Evolutionary conservation across 2,329 filamentous ascomycete genomes (phyloP).

Genomic region (Colletotrichum euphorbiae): DNA sequence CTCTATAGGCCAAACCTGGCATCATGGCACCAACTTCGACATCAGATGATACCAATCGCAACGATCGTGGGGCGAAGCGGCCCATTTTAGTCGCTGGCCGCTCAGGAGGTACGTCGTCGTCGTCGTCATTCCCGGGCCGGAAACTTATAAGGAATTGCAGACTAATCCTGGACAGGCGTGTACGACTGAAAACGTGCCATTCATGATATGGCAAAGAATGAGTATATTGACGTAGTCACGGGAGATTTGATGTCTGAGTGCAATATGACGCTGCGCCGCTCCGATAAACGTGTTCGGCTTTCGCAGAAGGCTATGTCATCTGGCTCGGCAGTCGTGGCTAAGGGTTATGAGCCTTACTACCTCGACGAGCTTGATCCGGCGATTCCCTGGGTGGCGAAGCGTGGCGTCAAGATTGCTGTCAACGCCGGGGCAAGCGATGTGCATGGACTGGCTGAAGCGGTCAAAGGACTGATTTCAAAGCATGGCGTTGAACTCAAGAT

Average conservation of each 20-base stretch:
- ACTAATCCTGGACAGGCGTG: constrained; percentile 45
- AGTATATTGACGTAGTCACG: constrained; percentile 47
- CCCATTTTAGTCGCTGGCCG: constrained; percentile 4
- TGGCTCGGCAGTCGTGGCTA: constrained; percentile 43
- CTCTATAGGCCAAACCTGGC: neutral
- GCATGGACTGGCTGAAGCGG: constrained; percentile 41
- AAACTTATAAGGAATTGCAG: no score
- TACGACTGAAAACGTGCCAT: constrained; percentile 51
- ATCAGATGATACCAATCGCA: neutral
- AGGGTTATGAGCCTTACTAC: constrained; percentile 57
- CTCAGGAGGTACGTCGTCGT: neutral
- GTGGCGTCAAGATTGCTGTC: constrained; percentile 50
- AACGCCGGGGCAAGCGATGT: constrained; percentile 52
- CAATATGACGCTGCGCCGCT: constrained; percentile 47
- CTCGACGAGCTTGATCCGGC: constrained; percentile 48
- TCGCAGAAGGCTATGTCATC: constrained; percentile 44
- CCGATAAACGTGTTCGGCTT: constrained; percentile 45
- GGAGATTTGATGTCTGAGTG: constrained; percentile 49
- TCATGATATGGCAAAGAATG: constrained; percentile 44
- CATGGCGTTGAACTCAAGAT: constrained; percentile 48
- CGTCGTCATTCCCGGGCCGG: no score
- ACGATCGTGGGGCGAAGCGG: neutral
- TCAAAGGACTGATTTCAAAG: constrained; percentile 44
- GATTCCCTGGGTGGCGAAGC: constrained; percentile 45
- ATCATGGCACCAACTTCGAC: neutral